These are phyloP conservation scores for Scedosporium apiospermum DNA, from an alignment of 2,329 filamentous ascomycete species.

Conservation along the genomic window DNA sequence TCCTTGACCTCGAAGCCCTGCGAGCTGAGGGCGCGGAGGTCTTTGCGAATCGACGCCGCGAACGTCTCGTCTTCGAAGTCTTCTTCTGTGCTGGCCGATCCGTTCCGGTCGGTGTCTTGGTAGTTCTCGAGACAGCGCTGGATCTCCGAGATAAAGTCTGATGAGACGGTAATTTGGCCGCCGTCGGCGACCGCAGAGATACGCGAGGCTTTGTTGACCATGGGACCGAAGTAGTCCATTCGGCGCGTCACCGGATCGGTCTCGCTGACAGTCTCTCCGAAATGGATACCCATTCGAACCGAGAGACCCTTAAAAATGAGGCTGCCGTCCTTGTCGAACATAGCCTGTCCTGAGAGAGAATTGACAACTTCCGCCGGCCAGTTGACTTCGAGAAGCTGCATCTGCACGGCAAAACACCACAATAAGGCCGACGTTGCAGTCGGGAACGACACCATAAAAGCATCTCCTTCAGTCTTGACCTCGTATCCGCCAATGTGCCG, in stretches of 20 bases:
- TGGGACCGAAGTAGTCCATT: conserved; percentile 99
- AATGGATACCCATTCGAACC: conserved; percentile 96
- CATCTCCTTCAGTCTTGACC: conserved; percentile 98
- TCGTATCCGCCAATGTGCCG: conserved; percentile 94
- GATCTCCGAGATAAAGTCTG: conserved; percentile 94
- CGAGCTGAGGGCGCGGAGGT: conserved; percentile 75
- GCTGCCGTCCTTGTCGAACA: conserved; percentile 74
- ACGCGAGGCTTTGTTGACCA: conserved; percentile 95
- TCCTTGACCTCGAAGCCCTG: conserved; percentile 97
- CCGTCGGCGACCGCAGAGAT: conserved; percentile 93
- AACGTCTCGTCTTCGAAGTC: conserved; percentile 63
- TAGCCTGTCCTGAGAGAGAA: conserved; percentile 73
- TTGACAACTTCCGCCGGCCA: conserved; percentile 93
- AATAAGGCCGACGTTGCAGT: conserved; percentile 89
- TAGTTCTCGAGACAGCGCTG: conserved; percentile 84
- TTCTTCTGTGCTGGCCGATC: conserved; percentile 58
- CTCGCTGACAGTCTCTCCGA: conserved; percentile 88
- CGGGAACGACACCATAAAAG: conserved; percentile 98
- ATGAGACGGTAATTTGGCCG: conserved; percentile 92
- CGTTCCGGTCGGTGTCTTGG: conserved; percentile 69
- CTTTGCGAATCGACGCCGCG: conserved; percentile 71
- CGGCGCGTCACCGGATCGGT: conserved; percentile 91
- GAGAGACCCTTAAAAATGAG: conserved; percentile 90
- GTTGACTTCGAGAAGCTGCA: conserved; percentile 72
- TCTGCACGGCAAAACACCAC: conserved; percentile 95